Percentiles rank a stretch among this genome's conserved stretches.
Evolutionary conservation across 2,329 filamentous ascomycete genomes (phyloP).

Genomic region (Bipolaris cookei): DNA sequence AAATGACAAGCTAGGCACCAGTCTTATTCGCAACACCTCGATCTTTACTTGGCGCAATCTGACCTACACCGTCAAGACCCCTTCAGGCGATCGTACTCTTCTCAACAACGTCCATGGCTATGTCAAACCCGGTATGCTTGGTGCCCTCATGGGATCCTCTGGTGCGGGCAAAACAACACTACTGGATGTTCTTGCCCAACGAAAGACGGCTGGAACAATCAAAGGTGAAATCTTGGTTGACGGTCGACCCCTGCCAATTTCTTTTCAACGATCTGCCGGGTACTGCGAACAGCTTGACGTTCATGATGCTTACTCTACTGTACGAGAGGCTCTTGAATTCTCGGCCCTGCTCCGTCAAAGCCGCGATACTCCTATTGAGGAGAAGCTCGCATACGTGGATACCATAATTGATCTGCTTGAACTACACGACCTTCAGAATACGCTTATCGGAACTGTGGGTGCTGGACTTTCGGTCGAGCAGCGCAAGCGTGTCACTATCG

Average conservation of each 20-base stretch:
- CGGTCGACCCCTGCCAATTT: conserved; percentile 32
- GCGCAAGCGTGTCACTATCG: conserved; percentile 66
- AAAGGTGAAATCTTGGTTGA: conserved; percentile 40
- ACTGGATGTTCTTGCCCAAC: conserved; percentile 40
- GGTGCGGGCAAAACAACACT: conserved; percentile 48
- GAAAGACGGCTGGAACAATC: conserved; percentile 38
- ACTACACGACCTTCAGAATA: conserved; percentile 35
- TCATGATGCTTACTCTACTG: conserved; percentile 36
- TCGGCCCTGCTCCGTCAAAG: conserved; percentile 40
- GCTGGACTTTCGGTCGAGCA: conserved; percentile 57
- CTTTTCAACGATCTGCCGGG: conserved; percentile 43
- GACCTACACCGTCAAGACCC: conserved; percentile 62
- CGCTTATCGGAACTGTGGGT: conserved; percentile 33
- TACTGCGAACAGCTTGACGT: conserved; percentile 46
- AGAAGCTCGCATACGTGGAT: conserved; percentile 38
- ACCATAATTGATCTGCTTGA: conserved; percentile 37
- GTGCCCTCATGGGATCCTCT: conserved; percentile 46
- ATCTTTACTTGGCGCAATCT: conserved; percentile 71
- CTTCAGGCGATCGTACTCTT: conserved; percentile 49
- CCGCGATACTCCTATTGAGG: conserved; percentile 24
- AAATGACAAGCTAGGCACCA: neutral
- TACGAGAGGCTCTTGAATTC: conserved; percentile 41
- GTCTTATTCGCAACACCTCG: conserved; percentile 66
- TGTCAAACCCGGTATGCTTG: conserved; percentile 61
- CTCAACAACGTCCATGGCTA: conserved; percentile 61